These are phyloP conservation scores for Phytophthora meadii DNA, from an alignment of 352 stramenopile genomes.

Conservation along the genomic window DNA sequence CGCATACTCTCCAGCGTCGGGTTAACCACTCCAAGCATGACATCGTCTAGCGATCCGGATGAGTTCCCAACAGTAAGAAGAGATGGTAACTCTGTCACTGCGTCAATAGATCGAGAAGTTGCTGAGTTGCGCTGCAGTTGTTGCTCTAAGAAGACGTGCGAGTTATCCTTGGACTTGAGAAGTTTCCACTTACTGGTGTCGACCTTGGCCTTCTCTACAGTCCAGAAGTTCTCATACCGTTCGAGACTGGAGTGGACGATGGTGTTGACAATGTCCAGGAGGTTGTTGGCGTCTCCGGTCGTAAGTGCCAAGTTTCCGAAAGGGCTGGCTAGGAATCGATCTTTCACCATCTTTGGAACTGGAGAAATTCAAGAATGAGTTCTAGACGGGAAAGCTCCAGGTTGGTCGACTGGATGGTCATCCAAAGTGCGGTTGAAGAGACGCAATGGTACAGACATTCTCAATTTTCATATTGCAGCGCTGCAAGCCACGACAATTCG, in stretches of 20 bases:
- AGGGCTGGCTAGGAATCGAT: no score
- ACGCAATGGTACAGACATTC: no score
- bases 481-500: no score
- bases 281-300: slow-evolving; percentile 8
- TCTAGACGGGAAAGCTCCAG: no score
- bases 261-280: slow-evolving; percentile 32
- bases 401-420: no score
- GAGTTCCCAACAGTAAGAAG: slow-evolving; percentile 34
- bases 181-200: slow-evolving; percentile 35
- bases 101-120: slow-evolving; percentile 1
- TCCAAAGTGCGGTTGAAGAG: no score
- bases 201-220: slow-evolving; percentile 38
- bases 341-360: no score
- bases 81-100: slow-evolving; percentile 7
- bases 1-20: slow-evolving; percentile 35
- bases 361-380: no score
- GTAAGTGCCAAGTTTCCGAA: slow-evolving; percentile 19
- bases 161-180: slow-evolving; percentile 32
- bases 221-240: slow-evolving; percentile 37
- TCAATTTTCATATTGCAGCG: no score
- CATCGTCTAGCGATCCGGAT: slow-evolving; percentile 32
- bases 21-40: slow-evolving; percentile 47
- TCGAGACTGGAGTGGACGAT: slow-evolving; percentile 27
- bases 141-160: slow-evolving; percentile 35
- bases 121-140: background rate